phyloP scores from a whole-genome alignment of 306 rosid species.

The Lotus japonicus region DNA sequence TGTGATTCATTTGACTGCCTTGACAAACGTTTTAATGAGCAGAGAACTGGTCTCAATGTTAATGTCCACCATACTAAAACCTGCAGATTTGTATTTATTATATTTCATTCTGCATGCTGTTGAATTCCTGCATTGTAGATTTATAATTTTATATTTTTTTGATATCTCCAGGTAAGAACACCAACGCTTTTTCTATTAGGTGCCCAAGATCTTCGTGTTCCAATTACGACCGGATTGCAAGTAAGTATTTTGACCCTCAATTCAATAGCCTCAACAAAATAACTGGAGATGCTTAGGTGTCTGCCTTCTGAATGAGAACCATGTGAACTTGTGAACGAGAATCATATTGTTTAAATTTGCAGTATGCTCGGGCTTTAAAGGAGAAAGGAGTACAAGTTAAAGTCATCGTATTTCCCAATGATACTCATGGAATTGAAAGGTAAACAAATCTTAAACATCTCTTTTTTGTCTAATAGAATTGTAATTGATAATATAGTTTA shows the following conservation, averaged over 20 bases:
- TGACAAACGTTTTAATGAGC: not conserved
- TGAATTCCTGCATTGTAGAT: slow-evolving; percentile 1
- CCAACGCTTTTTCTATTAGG: slow-evolving; percentile 85
- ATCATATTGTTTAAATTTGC: slow-evolving; percentile 26
- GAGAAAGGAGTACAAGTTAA: slow-evolving; percentile 72
- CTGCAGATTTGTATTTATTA: not conserved
- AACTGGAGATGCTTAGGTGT: not conserved
- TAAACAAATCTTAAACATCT: slow-evolving; percentile 23
- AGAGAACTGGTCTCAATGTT: not conserved
- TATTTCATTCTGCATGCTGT: not conserved
- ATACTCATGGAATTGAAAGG: slow-evolving; percentile 75
- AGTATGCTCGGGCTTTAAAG: slow-evolving; percentile 82
- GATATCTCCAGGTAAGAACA: slow-evolving; percentile 67
- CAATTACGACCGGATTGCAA: slow-evolving; percentile 42
- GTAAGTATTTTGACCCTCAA: slow-evolving; percentile 28
- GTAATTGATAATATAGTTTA: slow-evolving; percentile 1
- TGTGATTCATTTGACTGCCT: not conserved
- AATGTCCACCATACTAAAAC: not conserved
- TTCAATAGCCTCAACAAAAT: not conserved
- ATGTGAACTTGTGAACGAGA: not conserved
- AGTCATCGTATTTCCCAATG: slow-evolving; percentile 71
- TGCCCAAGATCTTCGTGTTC: slow-evolving; percentile 89
- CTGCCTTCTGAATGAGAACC: too few relatives aligned
- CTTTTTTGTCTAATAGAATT: not conserved
- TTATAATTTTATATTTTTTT: slow-evolving; percentile 15